A percentile compares a stretch with the other conserved stretches of the same genome.
Conservation (phyloP, 805 yeast species). For the Candida palmyrensis region DNA sequence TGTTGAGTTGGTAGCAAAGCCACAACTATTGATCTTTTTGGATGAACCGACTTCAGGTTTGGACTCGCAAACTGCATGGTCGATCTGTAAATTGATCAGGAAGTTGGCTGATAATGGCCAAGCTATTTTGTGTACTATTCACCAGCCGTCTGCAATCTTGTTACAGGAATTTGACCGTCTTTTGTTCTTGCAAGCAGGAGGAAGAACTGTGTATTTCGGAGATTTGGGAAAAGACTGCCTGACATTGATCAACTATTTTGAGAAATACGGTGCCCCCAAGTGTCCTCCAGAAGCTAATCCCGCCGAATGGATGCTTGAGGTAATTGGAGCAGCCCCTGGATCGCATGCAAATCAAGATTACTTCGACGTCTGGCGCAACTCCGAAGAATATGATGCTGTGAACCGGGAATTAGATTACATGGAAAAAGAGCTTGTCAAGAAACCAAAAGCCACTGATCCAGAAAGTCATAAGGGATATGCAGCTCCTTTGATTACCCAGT, state of each 20-base stretch:
- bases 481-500: slow-evolving; percentile 16
- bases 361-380: slow-evolving; percentile 18
- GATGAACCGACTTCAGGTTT: slow-evolving; percentile 38
- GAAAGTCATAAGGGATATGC: slow-evolving; percentile 12
- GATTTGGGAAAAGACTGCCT: slow-evolving; percentile 57
- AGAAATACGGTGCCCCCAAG: slow-evolving; percentile 54
- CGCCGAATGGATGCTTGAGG: slow-evolving; percentile 40
- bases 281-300: slow-evolving; percentile 74
- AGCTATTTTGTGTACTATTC: slow-evolving; percentile 50
- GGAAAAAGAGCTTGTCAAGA: slow-evolving; percentile 16
- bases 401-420: slow-evolving; percentile 13
- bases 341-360: slow-evolving; percentile 21
- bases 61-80: slow-evolving; percentile 36
- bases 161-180: slow-evolving; percentile 72
- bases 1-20: slow-evolving; percentile 26
- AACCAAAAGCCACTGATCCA: slow-evolving; percentile 12
- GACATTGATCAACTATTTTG: slow-evolving; percentile 61
- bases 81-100: slow-evolving; percentile 28
- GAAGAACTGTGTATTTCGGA: slow-evolving; percentile 72
- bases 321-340: slow-evolving; percentile 28
- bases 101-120: slow-evolving; percentile 31
- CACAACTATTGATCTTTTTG: slow-evolving; percentile 20
- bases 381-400: slow-evolving; percentile 12
- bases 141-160: slow-evolving; percentile 75
- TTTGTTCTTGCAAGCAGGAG: slow-evolving; percentile 64